Base-by-base conservation (phyloP, 2,329 filamentous ascomycete species). In the Fusarium dlaminii region DNA sequence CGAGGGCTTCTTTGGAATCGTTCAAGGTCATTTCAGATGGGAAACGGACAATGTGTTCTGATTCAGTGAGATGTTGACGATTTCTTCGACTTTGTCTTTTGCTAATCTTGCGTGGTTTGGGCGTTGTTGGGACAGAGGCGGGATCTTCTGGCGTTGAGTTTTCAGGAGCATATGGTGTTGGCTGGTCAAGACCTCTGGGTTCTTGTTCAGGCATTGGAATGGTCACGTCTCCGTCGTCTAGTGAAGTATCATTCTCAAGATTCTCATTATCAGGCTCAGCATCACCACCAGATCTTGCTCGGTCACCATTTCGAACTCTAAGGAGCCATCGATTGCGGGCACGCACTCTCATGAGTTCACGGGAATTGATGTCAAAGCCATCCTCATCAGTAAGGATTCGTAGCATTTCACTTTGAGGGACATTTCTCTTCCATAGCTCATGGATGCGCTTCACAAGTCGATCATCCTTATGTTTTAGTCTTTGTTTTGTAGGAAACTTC, bases 1-100 rank as follows among this genome's bases (percentile, higher is more conserved):
- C 85, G 34, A 97, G 84, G 67, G 91, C 92, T 18, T 87, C 86
- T 78, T 94, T 94, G 78, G 92, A 92, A 81, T 96, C 93, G 73
- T 94, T 92, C 66, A 96, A 89, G 0, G 93, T 95, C 18, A 92
- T 95, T 81, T 96, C 94, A 1, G 93, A 96, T 2, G 93, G 93
- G 72, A 94, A 96, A 29, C 94, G 90, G 20, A 92, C 92, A 20
- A 92, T 91, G 27, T 91, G 89, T 9, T 91, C 90, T 3, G 91
- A 88, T 12, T 90, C 89, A 78, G 94, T 92, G 42, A 91, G 88
- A 20, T 92, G 90, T 32, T 93, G 81, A 6, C 91, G 91, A 46
- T 89, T 91, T 86, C 90, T 93, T n/a, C 88, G 89, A 75, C 90
- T 87, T 61, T 91, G 92, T 52, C 92, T 87, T 70, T 75, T 78